Base-by-base conservation (phyloP, 768 basidiomycete species). In the Candolleomyces eurysporus region DNA sequence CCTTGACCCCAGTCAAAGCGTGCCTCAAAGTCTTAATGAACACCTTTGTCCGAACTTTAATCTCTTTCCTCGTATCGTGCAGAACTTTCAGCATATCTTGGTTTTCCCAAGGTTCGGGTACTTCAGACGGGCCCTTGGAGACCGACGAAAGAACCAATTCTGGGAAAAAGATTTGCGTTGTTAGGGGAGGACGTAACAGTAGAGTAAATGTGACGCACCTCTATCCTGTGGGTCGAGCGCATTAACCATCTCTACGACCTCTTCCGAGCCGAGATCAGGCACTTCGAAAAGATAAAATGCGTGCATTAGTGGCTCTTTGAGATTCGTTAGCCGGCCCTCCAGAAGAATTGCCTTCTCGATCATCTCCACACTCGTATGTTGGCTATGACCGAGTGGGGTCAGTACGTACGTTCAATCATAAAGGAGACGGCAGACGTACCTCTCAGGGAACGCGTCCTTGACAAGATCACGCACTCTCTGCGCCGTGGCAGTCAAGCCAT, bases 1-100 rank as follows among this genome's bases (percentile, higher is more conserved):
- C 95, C 85, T 91, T 94, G 76, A 86, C 84, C 2, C 88, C 95
- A 1, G 90, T 94, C 65, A 97, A 70, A 3, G 89, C 90, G 68
- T 91, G 84, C 57, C 96, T 75, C 55, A 96, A 72, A 0, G 85
- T 81, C 1, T 82, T 88, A 86, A 95, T 88, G 65, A 92, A 85
- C 21, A 75, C 65, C 56, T 83, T 88, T 48, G 73, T 73, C 54
- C 79, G 75, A 11, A 83, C 59, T 3, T 71, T 73, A 1, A 78
- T 66, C 32, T 66, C 69, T 36, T 77, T 72, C 39, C 76, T 79
- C 64, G 80, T 80, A 13, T 78, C 73, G 30, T 84, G 79, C 8
- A 89, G 67, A 5, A 80, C 52, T 14, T 61, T 53, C 4, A 64
- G 46, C 19, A 72, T 64, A 31, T 71, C 66, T 16, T 69, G 58